Evolutionary conservation across 2,329 filamentous ascomycete species (phyloP).

Genomic region (Bipolaris victoriae): DNA sequence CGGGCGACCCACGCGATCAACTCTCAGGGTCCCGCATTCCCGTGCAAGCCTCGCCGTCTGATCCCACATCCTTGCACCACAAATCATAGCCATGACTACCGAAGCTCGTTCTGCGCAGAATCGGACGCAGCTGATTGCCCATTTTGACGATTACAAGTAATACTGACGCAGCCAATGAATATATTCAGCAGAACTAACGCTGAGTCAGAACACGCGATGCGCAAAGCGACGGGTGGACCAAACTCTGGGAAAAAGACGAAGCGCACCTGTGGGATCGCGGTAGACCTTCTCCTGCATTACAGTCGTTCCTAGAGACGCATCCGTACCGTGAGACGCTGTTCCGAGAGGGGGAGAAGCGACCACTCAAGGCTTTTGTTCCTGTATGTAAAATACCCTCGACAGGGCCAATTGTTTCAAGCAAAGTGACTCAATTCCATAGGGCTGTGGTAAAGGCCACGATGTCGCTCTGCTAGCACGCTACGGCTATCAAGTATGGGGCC

Average conservation of each 20-base stretch:
- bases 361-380: slow-evolving; percentile 72
- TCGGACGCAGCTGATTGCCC: slow-evolving; percentile 17
- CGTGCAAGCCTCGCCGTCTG: slow-evolving; percentile 4
- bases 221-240: slow-evolving; percentile 53
- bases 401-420: neutral
- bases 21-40: neutral
- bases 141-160: slow-evolving; percentile 22
- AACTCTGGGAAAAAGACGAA: slow-evolving; percentile 59
- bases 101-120: slow-evolving; percentile 17
- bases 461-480: slow-evolving; percentile 73
- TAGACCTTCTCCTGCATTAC: slow-evolving; percentile 59
- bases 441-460: slow-evolving; percentile 80
- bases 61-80: slow-evolving; percentile 6
- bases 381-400: slow-evolving; percentile 6
- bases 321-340: slow-evolving; percentile 36
- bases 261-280: slow-evolving; percentile 63
- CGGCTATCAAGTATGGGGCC: slow-evolving; percentile 75
- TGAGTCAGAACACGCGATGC: slow-evolving; percentile 14
- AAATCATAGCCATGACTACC: slow-evolving; percentile 12
- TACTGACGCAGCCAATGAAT: neutral
- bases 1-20: slow-evolving; percentile 4
- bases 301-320: slow-evolving; percentile 18
- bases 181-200: slow-evolving; percentile 4
- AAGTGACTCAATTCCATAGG: slow-evolving; percentile 39
- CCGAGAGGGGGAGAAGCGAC: slow-evolving; percentile 28